Base-by-base conservation (phyloP, 257 asterid species). In the Leptodermis oblonga region DNA sequence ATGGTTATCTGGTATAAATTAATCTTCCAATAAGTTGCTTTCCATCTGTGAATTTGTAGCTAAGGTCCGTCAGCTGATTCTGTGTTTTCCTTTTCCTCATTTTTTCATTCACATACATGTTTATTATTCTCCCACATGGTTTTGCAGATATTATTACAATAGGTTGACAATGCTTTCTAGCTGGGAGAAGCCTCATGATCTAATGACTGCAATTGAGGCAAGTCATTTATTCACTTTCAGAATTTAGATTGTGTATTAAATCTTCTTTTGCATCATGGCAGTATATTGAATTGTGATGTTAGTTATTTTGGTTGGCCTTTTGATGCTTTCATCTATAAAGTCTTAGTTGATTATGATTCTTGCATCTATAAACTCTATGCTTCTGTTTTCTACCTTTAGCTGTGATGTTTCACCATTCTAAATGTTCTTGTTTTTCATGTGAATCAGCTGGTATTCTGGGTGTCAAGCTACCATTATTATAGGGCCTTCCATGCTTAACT, bases 171-270 rank as follows among this genome's bases (percentile, higher is more conserved):
- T 51, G 78, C 54, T 86, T 72, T 94, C 97, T 64, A 73, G 82
- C 41, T 94, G 99, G 99, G 96, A 87, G 78, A 94, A 89, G 85
- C 99, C 99, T 62, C 53, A 72, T 18, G 99, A 89, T 65, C 79
- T 94, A 81, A 94, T 94, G 99, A 86, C 92, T 5, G 74, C 81
- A 58, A 74, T 65, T 52, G 96, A 94, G 90, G 98, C 82, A 80
- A 80, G 86, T 70, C 55, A 39, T 56, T n/a, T 39, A 45, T 75
- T 15, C 23, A 39, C 65, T 67, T 52, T 13, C 41, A 62, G 56
- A 15, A 34, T 28, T 46, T 37, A 22, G 52, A 23, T 41, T 61
- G 26, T 33, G 11, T 49, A 62, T 62, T 17, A 34, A 10, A n/a
- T 25, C n/a, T 31, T 42, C 45, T 25, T 18, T 28, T 22, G 23